Evolutionary conservation across 352 stramenopile genomes (phyloP).

Genomic region (Phytophthora macrochlamydospora): DNA sequence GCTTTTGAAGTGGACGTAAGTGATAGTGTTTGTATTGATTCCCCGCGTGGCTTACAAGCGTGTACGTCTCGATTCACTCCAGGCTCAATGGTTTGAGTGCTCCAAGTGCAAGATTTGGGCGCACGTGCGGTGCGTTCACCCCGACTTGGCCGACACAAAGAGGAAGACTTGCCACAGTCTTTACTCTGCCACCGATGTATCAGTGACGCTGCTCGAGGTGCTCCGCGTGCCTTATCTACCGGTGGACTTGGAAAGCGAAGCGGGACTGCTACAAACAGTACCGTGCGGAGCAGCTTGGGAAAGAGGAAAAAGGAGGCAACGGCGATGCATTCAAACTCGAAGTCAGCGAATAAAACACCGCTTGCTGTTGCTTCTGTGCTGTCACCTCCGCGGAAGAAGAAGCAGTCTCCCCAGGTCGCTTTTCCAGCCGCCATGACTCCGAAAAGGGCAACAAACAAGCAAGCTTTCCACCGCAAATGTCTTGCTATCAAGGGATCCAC

Average conservation of each 20-base stretch:
- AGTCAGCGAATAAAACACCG: conserved; percentile 23
- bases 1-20: conserved; percentile 59
- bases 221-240: conserved; percentile 19
- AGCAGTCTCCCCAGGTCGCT: conserved; percentile 19
- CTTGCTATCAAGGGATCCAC: conserved; percentile 68
- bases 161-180: conserved; percentile 50
- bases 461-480: conserved; percentile 38
- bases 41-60: neutral
- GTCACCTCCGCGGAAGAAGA: conserved; percentile 28
- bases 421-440: conserved; percentile 18
- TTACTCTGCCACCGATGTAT: conserved; percentile 66
- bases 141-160: conserved; percentile 34
- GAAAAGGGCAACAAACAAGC: conserved; percentile 32
- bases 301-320: conserved; percentile 36
- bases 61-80: neutral
- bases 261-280: conserved; percentile 28
- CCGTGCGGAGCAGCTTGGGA: conserved; percentile 14
- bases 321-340: conserved; percentile 21
- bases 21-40: neutral
- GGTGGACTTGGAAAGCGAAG: conserved; percentile 36
- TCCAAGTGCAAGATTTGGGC: conserved; percentile 80
- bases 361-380: conserved; percentile 10
- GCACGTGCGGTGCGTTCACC: conserved; percentile 73
- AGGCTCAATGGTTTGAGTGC: conserved; percentile 87
- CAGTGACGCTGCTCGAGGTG: conserved; percentile 11